Evolutionary conservation across 768 basidiomycete species (phyloP).

Genomic region (Auricularia sp.): DNA sequence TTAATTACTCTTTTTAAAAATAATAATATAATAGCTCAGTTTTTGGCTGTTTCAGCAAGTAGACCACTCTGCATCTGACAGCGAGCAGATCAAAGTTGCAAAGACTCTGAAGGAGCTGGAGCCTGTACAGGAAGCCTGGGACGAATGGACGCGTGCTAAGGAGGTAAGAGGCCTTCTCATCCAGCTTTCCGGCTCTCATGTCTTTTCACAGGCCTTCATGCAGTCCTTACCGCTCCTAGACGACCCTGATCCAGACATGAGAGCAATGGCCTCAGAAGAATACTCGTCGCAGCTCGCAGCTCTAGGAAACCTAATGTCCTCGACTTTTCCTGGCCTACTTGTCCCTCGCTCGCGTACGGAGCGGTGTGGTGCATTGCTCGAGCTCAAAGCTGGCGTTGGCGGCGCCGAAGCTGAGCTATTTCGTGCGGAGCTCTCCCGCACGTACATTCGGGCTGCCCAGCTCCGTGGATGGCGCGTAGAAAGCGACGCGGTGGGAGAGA

Average conservation of each 20-base stretch:
- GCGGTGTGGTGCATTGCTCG: slow-evolving; percentile 67
- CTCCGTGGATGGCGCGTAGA: slow-evolving; percentile 50
- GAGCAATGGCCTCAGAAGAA: slow-evolving; percentile 62
- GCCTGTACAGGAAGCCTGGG: slow-evolving; percentile 58
- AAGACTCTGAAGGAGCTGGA: slow-evolving; percentile 62
- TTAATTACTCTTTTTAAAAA: not conserved
- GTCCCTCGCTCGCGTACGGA: slow-evolving; percentile 60
- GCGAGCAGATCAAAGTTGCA: slow-evolving; percentile 45
- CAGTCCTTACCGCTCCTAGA: slow-evolving; percentile 44
- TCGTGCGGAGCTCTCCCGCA: slow-evolving; percentile 60
- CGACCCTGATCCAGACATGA: slow-evolving; percentile 71
- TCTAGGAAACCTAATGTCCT: slow-evolving; percentile 19
- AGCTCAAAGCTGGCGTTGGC: slow-evolving; percentile 88
- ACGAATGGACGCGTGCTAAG: slow-evolving; percentile 43
- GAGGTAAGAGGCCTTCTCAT: slow-evolving; percentile 34
- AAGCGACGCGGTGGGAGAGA: slow-evolving; percentile 38
- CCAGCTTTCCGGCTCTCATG: slow-evolving; percentile 2
- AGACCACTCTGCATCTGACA: not conserved
- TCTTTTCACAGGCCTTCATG: slow-evolving; percentile 10
- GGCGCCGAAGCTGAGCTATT: slow-evolving; percentile 85
- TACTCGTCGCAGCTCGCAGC: slow-evolving; percentile 33
- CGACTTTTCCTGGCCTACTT: slow-evolving; percentile 59
- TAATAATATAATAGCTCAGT: not conserved
- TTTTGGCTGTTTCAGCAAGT: not conserved
- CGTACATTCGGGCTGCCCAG: slow-evolving; percentile 65